Conservation (phyloP, 352 stramenopile genomes). For the Phytophthora sansomeana region DNA sequence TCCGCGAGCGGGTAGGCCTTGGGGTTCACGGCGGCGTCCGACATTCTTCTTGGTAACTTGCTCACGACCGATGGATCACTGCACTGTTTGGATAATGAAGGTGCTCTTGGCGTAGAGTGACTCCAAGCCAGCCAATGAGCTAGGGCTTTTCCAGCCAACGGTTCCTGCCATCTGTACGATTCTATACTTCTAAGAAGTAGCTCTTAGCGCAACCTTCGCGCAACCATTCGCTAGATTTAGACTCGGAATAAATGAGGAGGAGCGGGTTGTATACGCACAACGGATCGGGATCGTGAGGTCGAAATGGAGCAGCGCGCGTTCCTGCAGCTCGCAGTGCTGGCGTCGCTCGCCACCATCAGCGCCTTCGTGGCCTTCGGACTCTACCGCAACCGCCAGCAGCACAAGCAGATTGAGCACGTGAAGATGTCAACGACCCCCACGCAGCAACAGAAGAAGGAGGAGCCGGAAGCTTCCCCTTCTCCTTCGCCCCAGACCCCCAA, state of each 20-base stretch:
- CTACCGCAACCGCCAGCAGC: slow-evolving; percentile 54
- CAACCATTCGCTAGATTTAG: no score
- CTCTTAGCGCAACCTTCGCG: no score
- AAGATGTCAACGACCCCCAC: slow-evolving; percentile 29
- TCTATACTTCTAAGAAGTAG: no score
- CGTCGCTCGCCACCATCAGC: slow-evolving; percentile 76
- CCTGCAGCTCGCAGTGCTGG: slow-evolving; percentile 75
- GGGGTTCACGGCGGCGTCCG: slow-evolving; percentile 88
- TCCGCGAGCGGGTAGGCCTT: slow-evolving; percentile 99
- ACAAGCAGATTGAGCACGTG: slow-evolving; percentile 31
- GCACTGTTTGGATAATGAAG: slow-evolving; percentile 55
- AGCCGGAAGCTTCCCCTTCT: slow-evolving; percentile 21
- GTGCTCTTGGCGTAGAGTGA: neutral
- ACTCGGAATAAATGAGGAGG: no score
- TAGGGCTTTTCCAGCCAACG: neutral
- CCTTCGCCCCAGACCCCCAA: slow-evolving; percentile 39
- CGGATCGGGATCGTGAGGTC: slow-evolving; percentile 10
- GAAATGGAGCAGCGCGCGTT: slow-evolving; percentile 61
- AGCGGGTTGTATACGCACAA: no score
- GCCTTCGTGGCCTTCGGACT: slow-evolving; percentile 61
- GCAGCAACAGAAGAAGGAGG: slow-evolving; percentile 34
- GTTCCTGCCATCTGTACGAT: neutral
- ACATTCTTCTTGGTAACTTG: slow-evolving; percentile 66
- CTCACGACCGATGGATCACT: slow-evolving; percentile 93
- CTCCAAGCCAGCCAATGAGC: no score